Base-by-base conservation (phyloP, 768 basidiomycete genomes). In the Lactarius evosmus region DNA sequence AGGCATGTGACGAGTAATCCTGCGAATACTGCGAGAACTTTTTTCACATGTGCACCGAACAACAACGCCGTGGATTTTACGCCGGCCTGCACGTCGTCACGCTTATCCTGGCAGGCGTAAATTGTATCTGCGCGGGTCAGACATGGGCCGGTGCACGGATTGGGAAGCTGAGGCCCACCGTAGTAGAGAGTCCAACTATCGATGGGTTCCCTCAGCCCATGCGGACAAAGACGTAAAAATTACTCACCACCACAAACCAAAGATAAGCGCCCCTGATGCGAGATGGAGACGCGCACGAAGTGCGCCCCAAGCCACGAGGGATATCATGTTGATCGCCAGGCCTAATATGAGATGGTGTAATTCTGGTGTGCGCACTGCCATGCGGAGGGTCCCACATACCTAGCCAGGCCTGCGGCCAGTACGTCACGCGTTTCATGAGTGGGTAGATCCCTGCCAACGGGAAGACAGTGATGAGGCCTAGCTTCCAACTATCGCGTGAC, bases 11-110 rank as follows among this genome's bases (percentile, higher is more conserved):
- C 57, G 27, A 76, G 68, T 1, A 69, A 17, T 11, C 60, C 50
- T 0, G 70, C 74, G 65, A 86, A 82, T 27, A 73, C 62, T 14
- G 77, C 69, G 17, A 86, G 76, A 58, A 85, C 75, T 2, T 75
- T 74, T 38, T 76, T 74, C 29, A 82, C 76, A 33, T 74, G 70
- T 16, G 72, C 69, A 22, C 80, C 83, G 70, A 86, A 86, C n/a
- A 85, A 77, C 16, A 86, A 73, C 0, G 85, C 85, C 52, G 84
- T 86, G 1, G 84, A 85, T 71, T 85, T 84, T 56, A 87, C 82
- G 40, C 83, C 83, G 17, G 79, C 85, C 50, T 77, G 73, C 27
- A 81, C 72, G 67, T 87, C 85, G 74, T 86, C 86, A 32, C 73
- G 71, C 64, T 82, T 83, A 70, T 86, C 85, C 76, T 82, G 76